Evolutionary conservation across 306 rosid species (phyloP).

Genomic region (Vigna unguiculata): DNA sequence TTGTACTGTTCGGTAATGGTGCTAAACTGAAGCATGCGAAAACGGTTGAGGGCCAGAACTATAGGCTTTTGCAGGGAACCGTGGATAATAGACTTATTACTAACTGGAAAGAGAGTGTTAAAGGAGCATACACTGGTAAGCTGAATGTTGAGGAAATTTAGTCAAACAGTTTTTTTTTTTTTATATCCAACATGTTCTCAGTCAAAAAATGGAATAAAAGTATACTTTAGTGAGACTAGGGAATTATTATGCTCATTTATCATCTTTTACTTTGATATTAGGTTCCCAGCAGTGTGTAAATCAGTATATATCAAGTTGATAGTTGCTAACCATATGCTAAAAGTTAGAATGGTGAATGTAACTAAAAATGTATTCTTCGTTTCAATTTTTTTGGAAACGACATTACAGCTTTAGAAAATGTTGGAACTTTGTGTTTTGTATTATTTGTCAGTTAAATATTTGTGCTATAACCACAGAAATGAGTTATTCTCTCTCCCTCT

Average conservation of each 20-base stretch:
- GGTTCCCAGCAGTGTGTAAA: neutral
- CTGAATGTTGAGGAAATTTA: constrained; percentile 29
- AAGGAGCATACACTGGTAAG: constrained; percentile 68
- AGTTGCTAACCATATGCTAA: constrained; percentile 12
- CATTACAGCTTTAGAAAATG: constrained; percentile 14
- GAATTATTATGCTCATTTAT: neutral
- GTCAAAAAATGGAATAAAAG: neutral
- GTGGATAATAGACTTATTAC: constrained; percentile 32
- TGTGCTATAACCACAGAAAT: neutral
- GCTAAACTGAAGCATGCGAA: constrained; percentile 38
- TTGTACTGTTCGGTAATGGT: constrained; percentile 51
- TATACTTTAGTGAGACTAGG: neutral
- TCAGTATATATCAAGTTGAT: constrained; percentile 11
- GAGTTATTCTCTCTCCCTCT: constrained; percentile 1
- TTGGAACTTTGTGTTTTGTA: constrained; percentile 35
- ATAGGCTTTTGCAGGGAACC: constrained; percentile 33
- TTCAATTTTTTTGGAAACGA: constrained; percentile 1
- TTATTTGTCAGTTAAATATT: neutral
- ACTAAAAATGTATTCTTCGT: constrained; percentile 21
- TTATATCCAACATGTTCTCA: neutral
- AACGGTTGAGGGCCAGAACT: constrained; percentile 42
- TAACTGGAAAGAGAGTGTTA: constrained; percentile 75
- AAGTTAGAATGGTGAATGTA: neutral
- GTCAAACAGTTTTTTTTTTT: constrained; percentile 30
- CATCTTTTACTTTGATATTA: constrained; percentile 17